Evolutionary conservation across 1,284 basidiomycete genomes (phyloP), one percentile per base, ranked within the genome.

Genomic region (Pulchroboletus neoregius): DNA sequence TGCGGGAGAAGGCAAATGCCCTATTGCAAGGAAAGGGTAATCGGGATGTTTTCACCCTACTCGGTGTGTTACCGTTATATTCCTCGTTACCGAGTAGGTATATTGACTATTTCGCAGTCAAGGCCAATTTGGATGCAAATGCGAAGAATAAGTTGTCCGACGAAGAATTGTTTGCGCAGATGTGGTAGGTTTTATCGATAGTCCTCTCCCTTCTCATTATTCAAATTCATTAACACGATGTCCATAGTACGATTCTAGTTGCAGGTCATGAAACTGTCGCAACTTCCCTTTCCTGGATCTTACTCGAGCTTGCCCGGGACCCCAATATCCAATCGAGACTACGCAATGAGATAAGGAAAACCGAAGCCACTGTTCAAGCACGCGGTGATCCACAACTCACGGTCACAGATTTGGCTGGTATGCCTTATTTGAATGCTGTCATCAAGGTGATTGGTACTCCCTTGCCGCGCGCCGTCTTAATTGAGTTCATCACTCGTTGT

Each of bases 181-280:
- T 84, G 71, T 62, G 74, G 73, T 74, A 40, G 0, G 53, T 15
- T 31, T 32, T 18, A 16, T 34, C 5, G 1, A 24, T 24, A 10
- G 37, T 27, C 2, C 2, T 15, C 3, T 4, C 10, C 18, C 10
- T 27, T 30, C 11, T 23, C 18, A 5, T n/a, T n/a, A n/a, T n/a
- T n/a, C 3, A 10, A n/a, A 5, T 8, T n/a, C n/a, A n/a, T n/a
- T n/a, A n/a, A n/a, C n/a, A n/a, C n/a, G 15, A 13, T 1, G 6
- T 9, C 16, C 27, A 13, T 4, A 52, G 52, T 6, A 71, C 67
- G 3, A 58, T 74, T 27, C 56, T 76, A 10, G 47, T 71, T 37
- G 68, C 69, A 9, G 75, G 80, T 0, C 74, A 82, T 48, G 78
- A 82, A 50, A 76, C 77, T 2, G 75, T 72, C 0, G 65, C 75